Percentiles rank a stretch among this genome's conserved stretches.
Evolutionary conservation across 352 stramenopile species (phyloP).

Genomic region (Phytophthora vignae): DNA sequence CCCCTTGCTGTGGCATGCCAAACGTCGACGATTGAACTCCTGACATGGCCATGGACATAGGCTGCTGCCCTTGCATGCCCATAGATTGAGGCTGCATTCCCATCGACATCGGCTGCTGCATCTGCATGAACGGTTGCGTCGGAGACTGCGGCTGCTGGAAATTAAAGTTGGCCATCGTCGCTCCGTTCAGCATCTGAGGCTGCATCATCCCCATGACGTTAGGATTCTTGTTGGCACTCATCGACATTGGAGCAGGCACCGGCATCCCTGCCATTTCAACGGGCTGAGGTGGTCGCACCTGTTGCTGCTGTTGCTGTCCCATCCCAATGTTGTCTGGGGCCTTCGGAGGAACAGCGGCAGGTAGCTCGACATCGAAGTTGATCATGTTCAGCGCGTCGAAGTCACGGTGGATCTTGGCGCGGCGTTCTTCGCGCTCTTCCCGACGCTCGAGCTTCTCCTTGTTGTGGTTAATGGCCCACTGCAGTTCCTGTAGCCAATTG

Average conservation of each 20-base stretch:
- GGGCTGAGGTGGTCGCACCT: constrained; percentile 50
- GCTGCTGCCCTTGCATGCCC: constrained; percentile 9
- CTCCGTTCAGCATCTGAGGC: constrained; percentile 15
- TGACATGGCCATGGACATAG: constrained; percentile 10
- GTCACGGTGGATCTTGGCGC: constrained; percentile 55
- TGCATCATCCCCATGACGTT: constrained; percentile 32
- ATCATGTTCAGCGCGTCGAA: constrained; percentile 87
- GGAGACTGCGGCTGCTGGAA: constrained; percentile 15
- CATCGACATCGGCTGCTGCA: constrained; percentile 12
- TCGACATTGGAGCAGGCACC: constrained; percentile 10
- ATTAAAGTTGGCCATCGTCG: background rate
- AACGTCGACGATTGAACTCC: constrained; percentile 11
- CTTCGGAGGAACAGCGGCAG: constrained; percentile 5
- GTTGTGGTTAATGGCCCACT: constrained; percentile 67
- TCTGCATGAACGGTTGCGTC: background rate
- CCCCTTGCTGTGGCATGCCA: background rate
- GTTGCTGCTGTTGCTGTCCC: constrained; percentile 37
- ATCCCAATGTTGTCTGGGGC: background rate
- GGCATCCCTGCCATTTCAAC: constrained; percentile 32
- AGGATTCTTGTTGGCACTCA: constrained; percentile 21
- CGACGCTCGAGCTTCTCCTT: constrained; percentile 51
- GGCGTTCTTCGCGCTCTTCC: constrained; percentile 54
- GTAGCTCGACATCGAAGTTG: constrained; percentile 66
- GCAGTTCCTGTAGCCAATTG: constrained; percentile 83
- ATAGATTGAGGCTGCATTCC: constrained; percentile 9